These are phyloP conservation scores for Gypsophila paniculata DNA, from an alignment of 179 eudicot genomes.

Conservation along the genomic window DNA sequence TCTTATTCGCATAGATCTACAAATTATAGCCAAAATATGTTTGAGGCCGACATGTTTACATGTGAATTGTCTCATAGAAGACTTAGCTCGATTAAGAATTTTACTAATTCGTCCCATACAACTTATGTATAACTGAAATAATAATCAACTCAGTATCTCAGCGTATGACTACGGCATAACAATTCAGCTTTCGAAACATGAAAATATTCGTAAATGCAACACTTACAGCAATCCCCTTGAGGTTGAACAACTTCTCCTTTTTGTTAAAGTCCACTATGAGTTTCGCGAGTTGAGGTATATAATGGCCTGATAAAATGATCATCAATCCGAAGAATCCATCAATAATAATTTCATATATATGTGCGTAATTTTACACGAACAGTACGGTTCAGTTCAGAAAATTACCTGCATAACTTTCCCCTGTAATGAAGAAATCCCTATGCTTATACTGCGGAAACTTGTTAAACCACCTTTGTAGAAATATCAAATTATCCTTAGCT, in stretches of 20 bases:
- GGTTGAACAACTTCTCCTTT: slow-evolving; percentile 58
- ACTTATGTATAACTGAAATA: not conserved
- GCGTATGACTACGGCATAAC: not conserved
- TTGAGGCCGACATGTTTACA: no score
- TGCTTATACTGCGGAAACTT: slow-evolving; percentile 74
- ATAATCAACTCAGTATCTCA: not conserved
- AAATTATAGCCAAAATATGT: not conserved
- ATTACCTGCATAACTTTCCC: slow-evolving; percentile 98
- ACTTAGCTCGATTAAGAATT: no score
- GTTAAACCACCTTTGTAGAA: slow-evolving; percentile 74
- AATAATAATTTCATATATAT: not conserved
- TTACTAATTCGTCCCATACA: not conserved
- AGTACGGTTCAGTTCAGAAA: not conserved
- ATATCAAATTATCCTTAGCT: slow-evolving; percentile 84
- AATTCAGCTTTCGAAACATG: not conserved
- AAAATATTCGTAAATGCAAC: not conserved
- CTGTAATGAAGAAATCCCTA: slow-evolving; percentile 71
- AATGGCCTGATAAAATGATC: slow-evolving; percentile 54
- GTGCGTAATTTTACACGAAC: not conserved
- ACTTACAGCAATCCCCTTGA: slow-evolving; percentile 93
- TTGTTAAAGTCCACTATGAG: slow-evolving; percentile 70
- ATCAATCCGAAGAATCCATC: not conserved
- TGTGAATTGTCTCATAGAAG: no score
- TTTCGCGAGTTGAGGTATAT: slow-evolving; percentile 89
- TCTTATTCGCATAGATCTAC: not conserved